Percentiles rank a stretch among this genome's conserved stretches.
These are phyloP conservation scores for Suillus luteus DNA, from an alignment of 768 basidiomycete genomes.

Conservation along the genomic window DNA sequence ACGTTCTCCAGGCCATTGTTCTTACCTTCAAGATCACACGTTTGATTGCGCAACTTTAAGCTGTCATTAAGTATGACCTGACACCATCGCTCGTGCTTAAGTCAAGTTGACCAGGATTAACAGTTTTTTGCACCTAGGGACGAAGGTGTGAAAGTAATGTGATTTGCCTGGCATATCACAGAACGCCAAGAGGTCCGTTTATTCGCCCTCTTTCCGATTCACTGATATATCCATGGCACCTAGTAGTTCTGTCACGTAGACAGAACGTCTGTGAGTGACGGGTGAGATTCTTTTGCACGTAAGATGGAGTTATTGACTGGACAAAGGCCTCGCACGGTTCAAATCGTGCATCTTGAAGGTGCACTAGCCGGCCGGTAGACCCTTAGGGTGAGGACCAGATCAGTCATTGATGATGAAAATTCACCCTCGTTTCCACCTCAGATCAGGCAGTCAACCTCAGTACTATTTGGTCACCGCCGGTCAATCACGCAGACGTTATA, in stretches of 20 bases:
- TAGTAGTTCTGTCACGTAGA: background rate
- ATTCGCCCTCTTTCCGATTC: background rate
- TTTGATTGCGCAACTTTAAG: constrained; percentile 18
- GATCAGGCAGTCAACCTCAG: background rate
- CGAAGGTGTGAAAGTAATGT: constrained; percentile 1
- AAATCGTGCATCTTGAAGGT: background rate
- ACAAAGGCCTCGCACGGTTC: background rate
- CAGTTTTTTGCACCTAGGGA: background rate
- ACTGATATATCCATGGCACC: background rate
- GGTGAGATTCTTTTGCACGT: constrained; percentile 4
- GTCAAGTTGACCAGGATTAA: background rate
- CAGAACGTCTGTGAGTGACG: constrained; percentile 4
- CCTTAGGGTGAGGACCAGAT: background rate
- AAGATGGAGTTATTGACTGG: background rate
- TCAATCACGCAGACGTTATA: background rate
- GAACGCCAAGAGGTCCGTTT: constrained; percentile 5
- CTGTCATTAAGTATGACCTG: background rate
- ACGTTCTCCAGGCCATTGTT: background rate
- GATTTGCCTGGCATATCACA: background rate
- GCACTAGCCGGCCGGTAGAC: background rate
- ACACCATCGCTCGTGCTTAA: background rate
- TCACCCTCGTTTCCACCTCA: background rate
- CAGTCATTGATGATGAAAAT: background rate
- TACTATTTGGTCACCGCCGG: background rate
- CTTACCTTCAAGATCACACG: constrained; percentile 13